phyloP scores from a whole-genome alignment of 2,329 filamentous ascomycete species.

The Fusarium verrucosum region DNA sequence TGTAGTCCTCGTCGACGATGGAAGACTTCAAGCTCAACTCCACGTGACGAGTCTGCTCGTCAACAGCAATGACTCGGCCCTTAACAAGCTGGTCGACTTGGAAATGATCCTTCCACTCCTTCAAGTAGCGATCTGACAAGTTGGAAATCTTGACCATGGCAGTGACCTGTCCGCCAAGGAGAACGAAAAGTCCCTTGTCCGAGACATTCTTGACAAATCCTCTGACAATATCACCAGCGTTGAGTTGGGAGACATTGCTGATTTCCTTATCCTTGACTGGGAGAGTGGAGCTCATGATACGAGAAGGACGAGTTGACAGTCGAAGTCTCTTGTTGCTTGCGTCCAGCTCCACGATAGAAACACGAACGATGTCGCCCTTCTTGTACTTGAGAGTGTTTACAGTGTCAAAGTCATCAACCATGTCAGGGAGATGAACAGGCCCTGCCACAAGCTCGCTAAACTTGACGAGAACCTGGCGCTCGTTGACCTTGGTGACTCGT shows the following conservation, averaged over 20 bases:
- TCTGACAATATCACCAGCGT: constrained; percentile 80
- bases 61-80: constrained; percentile 80
- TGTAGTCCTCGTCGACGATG: constrained; percentile 80
- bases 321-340: constrained; percentile 83
- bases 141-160: constrained; percentile 87
- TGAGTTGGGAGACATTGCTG: constrained; percentile 73
- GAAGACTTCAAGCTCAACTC: constrained; percentile 91
- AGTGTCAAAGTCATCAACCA: constrained; percentile 86
- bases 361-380: constrained; percentile 87
- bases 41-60: constrained; percentile 73
- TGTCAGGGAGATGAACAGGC: constrained; percentile 81
- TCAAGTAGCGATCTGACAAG: constrained; percentile 88
- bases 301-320: constrained; percentile 85
- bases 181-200: constrained; percentile 88
- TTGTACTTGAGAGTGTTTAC: constrained; percentile 78
- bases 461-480: constrained; percentile 85
- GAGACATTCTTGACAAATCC: constrained; percentile 93
- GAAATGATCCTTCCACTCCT: constrained; percentile 94
- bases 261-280: constrained; percentile 85
- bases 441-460: constrained; percentile 83
- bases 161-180: constrained; percentile 81
- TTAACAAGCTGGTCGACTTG: constrained; percentile 90
- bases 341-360: constrained; percentile 86
- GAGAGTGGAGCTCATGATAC: constrained; percentile 85
- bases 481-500: constrained; percentile 84